These are phyloP conservation scores for Kwoniella bestiolae DNA, from an alignment of 768 basidiomycete genomes.

Conservation along the genomic window DNA sequence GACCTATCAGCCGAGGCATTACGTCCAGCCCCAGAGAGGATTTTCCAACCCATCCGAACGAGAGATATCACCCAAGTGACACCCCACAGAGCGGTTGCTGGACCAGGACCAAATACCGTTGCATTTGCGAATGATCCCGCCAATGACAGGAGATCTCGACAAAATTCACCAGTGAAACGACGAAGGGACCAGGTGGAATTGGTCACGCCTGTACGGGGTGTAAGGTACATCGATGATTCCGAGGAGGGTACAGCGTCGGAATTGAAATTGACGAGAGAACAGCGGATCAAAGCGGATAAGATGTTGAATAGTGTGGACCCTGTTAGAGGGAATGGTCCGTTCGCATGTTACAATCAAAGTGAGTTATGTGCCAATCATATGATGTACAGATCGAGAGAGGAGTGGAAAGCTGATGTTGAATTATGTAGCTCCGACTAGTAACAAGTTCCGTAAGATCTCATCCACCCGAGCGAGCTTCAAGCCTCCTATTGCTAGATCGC, in stretches of 20 bases:
- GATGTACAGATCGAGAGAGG: too few species aligned
- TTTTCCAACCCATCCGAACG: constrained; percentile 14
- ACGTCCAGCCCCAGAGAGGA: constrained; percentile 3
- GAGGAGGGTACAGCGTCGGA: constrained; percentile 32
- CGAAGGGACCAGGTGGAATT: not conserved
- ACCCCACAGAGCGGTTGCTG: constrained; percentile 3
- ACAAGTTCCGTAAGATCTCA: constrained; percentile 18
- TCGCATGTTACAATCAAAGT: constrained; percentile 33
- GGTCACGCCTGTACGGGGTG: constrained; percentile 19
- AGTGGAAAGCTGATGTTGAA: not conserved
- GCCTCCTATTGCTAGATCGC: constrained; percentile 17
- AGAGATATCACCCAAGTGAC: constrained; percentile 8
- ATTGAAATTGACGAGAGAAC: constrained; percentile 31
- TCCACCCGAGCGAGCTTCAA: constrained; percentile 14
- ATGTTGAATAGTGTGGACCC: constrained; percentile 35
- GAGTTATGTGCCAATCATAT: too few species aligned
- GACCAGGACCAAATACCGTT: constrained; percentile 5
- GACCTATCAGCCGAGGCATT: constrained; percentile 13
- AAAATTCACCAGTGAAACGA: constrained; percentile 2
- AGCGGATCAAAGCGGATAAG: constrained; percentile 25
- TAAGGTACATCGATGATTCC: constrained; percentile 17
- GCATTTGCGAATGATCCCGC: not conserved
- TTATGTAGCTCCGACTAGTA: not conserved
- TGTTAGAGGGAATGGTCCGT: constrained; percentile 32
- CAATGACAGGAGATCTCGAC: not conserved